Evolutionary conservation across 352 stramenopile species (phyloP).

Genomic region (Phytopythium chamaehyphon): DNA sequence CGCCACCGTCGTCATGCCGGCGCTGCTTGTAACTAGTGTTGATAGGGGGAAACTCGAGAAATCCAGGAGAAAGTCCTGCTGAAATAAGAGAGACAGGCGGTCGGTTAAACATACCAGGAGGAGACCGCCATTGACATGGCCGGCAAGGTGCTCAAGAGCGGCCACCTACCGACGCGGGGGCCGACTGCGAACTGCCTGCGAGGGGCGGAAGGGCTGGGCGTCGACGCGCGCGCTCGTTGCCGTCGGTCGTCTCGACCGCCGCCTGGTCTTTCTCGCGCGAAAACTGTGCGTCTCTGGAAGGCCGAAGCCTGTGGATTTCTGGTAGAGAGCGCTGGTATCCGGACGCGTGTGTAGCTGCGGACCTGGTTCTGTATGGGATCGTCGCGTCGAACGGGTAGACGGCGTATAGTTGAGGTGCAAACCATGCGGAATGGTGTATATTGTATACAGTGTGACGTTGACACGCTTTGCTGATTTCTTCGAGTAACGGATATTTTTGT

Average conservation of each 20-base stretch:
- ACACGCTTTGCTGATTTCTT: constrained; percentile 1
- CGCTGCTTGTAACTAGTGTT: too few relatives aligned
- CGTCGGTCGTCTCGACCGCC: neutral
- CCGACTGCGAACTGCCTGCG: neutral
- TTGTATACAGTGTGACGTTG: neutral
- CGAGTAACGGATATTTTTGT: too few relatives aligned
- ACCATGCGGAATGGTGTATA: neutral
- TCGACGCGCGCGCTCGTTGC: neutral
- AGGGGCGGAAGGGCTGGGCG: neutral
- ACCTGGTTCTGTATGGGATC: neutral
- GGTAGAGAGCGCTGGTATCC: neutral
- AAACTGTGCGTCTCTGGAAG: constrained; percentile 5
- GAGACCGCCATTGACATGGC: too few relatives aligned
- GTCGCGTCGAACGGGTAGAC: neutral
- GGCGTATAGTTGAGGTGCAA: neutral
- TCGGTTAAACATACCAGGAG: too few relatives aligned
- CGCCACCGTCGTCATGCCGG: constrained; percentile 18
- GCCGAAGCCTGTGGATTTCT: neutral
- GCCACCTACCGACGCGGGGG: constrained; percentile 2
- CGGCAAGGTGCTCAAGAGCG: too few relatives aligned
- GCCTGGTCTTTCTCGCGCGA: constrained; percentile 3
- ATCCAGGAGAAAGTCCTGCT: too few relatives aligned
- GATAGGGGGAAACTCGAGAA: too few relatives aligned
- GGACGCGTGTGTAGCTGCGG: neutral
- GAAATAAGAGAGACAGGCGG: neutral